A percentile compares a stretch with the other conserved stretches of the same genome.
Conservation (phyloP, 75 land plant genomes). For the Selaginella tamariscina region DNA sequence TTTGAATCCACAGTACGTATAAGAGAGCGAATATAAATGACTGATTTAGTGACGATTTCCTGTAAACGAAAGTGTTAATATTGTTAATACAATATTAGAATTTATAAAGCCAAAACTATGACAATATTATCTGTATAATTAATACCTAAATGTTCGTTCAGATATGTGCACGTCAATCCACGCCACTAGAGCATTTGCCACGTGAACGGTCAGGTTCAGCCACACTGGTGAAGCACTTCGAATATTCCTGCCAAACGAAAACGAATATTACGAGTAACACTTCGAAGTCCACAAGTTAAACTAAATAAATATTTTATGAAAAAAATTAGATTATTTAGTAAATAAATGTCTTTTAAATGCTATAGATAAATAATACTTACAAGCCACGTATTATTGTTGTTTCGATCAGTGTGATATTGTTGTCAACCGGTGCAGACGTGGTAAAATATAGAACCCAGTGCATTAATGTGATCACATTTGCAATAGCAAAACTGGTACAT, state of each 20-base stretch:
- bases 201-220: conserved; percentile 17
- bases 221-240: too few relatives aligned
- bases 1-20: conserved; percentile 20
- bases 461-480: conserved; percentile 29
- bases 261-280: too few relatives aligned
- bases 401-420: neutral
- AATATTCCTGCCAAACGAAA: too few relatives aligned
- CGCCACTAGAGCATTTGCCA: conserved; percentile 25
- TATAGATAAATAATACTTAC: too few relatives aligned
- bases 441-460: conserved; percentile 19
- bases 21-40: conserved; percentile 17
- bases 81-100: too few relatives aligned
- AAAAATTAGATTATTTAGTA: too few relatives aligned
- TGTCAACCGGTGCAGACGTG: conserved; percentile 17
- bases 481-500: conserved; percentile 32
- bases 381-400: too few relatives aligned
- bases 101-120: too few relatives aligned
- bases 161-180: conserved; percentile 25
- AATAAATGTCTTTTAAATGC: too few relatives aligned
- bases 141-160: conserved; percentile 30
- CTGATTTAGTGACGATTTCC: conserved; percentile 12
- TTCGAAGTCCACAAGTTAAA: too few relatives aligned
- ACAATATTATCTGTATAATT: too few relatives aligned
- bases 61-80: conserved; percentile 7
- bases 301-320: too few relatives aligned